phyloP scores from a whole-genome alignment of 352 stramenopile genomes.

The Phytopythium mirpurense region DNA sequence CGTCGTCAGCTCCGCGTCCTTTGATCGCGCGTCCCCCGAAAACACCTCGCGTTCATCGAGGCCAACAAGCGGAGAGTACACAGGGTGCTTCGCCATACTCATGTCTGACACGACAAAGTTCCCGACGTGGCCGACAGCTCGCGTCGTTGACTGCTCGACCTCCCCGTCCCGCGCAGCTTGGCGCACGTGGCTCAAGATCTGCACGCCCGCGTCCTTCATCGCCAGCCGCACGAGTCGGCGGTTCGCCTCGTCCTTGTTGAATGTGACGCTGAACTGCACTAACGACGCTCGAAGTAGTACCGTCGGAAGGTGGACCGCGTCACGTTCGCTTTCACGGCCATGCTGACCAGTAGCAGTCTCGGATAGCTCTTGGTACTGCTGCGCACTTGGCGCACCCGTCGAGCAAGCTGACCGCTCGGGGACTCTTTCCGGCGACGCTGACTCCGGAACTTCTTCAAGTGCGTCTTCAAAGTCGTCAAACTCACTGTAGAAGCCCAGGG shows the following conservation, averaged over 20 bases:
- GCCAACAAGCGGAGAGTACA: constrained; percentile 66
- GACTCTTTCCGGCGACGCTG: constrained; percentile 1
- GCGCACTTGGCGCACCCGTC: neutral
- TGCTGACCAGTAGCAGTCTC: neutral
- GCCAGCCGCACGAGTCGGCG: constrained; percentile 60
- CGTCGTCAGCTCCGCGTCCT: neutral
- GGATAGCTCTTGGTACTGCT: neutral
- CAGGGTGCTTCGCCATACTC: constrained; percentile 56
- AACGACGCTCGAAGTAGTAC: constrained; percentile 53
- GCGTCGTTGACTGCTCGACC: constrained; percentile 16
- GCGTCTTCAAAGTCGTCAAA: constrained; percentile 11
- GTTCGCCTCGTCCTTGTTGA: constrained; percentile 77
- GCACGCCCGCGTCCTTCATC: constrained; percentile 47
- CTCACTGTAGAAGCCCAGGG: constrained; percentile 35
- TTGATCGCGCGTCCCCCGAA: neutral
- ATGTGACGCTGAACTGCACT: constrained; percentile 70
- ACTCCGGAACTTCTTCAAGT: constrained; percentile 10
- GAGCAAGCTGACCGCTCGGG: neutral
- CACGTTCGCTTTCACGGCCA: neutral
- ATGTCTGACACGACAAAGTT: constrained; percentile 75
- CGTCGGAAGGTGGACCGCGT: neutral
- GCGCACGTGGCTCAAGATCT: constrained; percentile 27
- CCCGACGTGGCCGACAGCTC: constrained; percentile 40
- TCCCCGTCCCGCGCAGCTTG: constrained; percentile 4
- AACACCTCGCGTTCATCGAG: constrained; percentile 32